A percentile compares a stretch with the other conserved stretches of the same genome.
These are phyloP conservation scores for Scheffersomyces titani DNA, from an alignment of 1,139 yeast genomes.

Conservation along the genomic window DNA sequence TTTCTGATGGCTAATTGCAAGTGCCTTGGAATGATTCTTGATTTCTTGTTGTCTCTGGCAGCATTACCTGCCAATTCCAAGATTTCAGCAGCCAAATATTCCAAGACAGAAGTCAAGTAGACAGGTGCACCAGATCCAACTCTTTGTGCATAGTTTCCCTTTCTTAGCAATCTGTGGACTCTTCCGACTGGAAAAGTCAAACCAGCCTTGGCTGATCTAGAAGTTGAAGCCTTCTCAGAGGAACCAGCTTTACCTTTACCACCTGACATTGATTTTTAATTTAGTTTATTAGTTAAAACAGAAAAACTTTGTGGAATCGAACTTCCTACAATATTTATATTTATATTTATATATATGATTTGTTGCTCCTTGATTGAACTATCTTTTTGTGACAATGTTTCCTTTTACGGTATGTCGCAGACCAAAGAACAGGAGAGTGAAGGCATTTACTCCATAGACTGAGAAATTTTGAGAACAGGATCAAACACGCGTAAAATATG, in stretches of 20 bases:
- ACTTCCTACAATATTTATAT: not conserved
- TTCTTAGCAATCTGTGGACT: slow-evolving; percentile 95
- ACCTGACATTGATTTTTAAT: slow-evolving; percentile 68
- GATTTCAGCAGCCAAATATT: slow-evolving; percentile 95
- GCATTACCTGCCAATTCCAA: slow-evolving; percentile 99
- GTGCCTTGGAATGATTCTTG: slow-evolving; percentile 98
- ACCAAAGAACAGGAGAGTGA: not conserved
- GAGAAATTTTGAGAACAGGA: not conserved
- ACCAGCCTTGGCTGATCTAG: slow-evolving; percentile 98
- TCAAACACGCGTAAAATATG: not conserved
- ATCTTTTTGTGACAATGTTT: not conserved
- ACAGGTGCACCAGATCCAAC: slow-evolving; percentile 99
- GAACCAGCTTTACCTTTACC: slow-evolving; percentile 99
- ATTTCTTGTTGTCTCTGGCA: slow-evolving; percentile 97
- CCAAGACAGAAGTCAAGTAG: slow-evolving; percentile 93
- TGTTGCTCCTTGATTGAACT: too few species aligned
- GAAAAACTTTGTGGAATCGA: not conserved
- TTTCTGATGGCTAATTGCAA: slow-evolving; percentile 97
- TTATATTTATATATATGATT: too few species aligned
- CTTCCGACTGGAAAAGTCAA: slow-evolving; percentile 99
- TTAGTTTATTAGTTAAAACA: not conserved
- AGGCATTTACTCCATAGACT: not conserved
- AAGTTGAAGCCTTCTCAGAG: slow-evolving; percentile 89
- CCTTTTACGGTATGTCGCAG: not conserved
- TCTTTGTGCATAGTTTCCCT: slow-evolving; percentile 99